Percentiles rank a stretch among this genome's conserved stretches.
phyloP scores from a whole-genome alignment of 768 basidiomycete species.

The Leccinum pellstonianum region DNA sequence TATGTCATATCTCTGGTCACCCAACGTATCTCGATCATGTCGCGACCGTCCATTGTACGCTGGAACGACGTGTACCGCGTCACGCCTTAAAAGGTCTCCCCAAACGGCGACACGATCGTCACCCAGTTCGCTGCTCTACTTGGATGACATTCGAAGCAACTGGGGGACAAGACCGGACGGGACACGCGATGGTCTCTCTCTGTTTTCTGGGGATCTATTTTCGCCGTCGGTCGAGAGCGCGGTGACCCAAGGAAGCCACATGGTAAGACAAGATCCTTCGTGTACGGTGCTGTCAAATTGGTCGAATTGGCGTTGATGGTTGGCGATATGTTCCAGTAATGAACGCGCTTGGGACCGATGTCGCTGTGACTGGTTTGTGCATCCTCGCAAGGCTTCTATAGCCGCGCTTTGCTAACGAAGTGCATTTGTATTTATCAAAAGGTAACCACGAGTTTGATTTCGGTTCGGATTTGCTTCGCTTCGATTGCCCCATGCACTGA shows the following conservation, averaged over 20 bases:
- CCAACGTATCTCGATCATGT: conserved; percentile 28
- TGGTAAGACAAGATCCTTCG: conserved; percentile 48
- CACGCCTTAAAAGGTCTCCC: conserved; percentile 63
- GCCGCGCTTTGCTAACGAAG: conserved; percentile 7
- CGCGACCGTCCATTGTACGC: conserved; percentile 51
- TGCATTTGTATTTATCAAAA: conserved; percentile 24
- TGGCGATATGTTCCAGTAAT: conserved; percentile 72
- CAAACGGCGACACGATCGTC: conserved; percentile 64
- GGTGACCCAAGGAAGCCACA: conserved; percentile 87
- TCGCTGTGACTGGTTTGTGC: conserved; percentile 72
- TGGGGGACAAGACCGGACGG: conserved; percentile 54
- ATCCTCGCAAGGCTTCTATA: not conserved
- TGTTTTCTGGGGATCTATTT: conserved; percentile 91
- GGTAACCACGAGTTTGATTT: conserved; percentile 96
- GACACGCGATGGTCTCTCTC: conserved; percentile 64
- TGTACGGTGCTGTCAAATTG: not conserved
- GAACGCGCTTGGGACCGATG: conserved; percentile 77
- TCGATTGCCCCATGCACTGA: conserved; percentile 1
- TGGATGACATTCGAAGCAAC: conserved; percentile 57
- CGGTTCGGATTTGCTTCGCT: conserved; percentile 40
- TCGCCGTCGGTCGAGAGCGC: conserved; percentile 85
- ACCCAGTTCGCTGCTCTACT: conserved; percentile 75
- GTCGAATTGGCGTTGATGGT: not conserved
- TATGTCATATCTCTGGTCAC: not conserved
- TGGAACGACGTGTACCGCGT: conserved; percentile 88